Percentiles rank a stretch among this genome's conserved stretches.
phyloP scores from a whole-genome alignment of 2,329 filamentous ascomycete species.

The Orbilia javanica region DNA sequence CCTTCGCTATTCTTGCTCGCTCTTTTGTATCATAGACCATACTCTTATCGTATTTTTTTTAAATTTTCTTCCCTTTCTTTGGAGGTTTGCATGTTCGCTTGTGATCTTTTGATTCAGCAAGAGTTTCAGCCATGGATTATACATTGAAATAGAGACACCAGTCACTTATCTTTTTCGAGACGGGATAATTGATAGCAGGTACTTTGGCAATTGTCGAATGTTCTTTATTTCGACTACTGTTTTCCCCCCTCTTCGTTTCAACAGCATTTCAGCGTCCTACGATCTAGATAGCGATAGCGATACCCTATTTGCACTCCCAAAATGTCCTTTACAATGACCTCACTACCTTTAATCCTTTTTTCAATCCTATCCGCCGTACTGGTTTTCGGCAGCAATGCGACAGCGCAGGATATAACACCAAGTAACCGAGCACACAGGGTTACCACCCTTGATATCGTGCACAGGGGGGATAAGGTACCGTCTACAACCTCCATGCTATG shows the following conservation, averaged over 20 bases:
- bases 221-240: not conserved
- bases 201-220: not conserved
- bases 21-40: too few relatives aligned
- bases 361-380: not conserved
- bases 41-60: too few relatives aligned
- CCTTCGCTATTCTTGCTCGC: not conserved
- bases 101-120: not conserved
- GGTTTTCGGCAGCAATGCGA: not conserved
- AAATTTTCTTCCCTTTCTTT: too few relatives aligned
- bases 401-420: not conserved
- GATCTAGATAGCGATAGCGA: too few relatives aligned
- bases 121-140: not conserved
- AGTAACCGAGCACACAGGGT: not conserved
- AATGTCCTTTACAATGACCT: not conserved
- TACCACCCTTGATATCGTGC: not conserved
- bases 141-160: not conserved
- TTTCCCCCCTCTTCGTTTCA: not conserved
- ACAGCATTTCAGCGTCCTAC: not conserved
- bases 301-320: not conserved
- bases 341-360: not conserved
- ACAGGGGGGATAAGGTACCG: not conserved
- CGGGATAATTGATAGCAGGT: too few relatives aligned
- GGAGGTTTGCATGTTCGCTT: too few relatives aligned
- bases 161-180: not conserved
- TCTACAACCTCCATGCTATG: too few relatives aligned